Evolutionary conservation across 2,329 filamentous ascomycete species (phyloP).

Genomic region (Talaromyces sp.): DNA sequence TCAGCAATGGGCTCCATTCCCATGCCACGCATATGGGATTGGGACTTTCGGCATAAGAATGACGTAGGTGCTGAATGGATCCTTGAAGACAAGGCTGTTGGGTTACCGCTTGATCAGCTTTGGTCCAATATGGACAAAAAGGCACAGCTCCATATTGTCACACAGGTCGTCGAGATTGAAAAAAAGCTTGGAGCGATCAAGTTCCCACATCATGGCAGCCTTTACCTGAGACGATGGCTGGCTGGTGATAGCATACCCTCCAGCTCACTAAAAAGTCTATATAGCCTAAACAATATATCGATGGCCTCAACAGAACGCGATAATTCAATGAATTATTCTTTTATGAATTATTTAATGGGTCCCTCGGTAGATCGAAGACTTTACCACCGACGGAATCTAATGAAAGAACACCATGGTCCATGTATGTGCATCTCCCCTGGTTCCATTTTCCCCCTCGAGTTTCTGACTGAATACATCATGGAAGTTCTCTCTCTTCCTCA

Average conservation of each 20-base stretch:
- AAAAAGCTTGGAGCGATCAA: slow-evolving; percentile 15
- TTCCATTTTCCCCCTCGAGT: background rate
- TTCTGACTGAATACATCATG: background rate
- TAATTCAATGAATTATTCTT: background rate
- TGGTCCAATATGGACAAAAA: slow-evolving; percentile 21
- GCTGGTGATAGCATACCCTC: background rate
- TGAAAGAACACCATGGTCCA: slow-evolving; percentile 9
- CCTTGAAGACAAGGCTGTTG: slow-evolving; percentile 32
- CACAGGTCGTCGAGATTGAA: slow-evolving; percentile 19
- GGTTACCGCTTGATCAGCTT: slow-evolving; percentile 23
- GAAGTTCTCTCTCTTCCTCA: slow-evolving; percentile 1
- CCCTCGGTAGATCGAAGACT: slow-evolving; percentile 6
- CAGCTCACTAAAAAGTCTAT: background rate
- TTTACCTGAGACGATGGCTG: slow-evolving; percentile 15
- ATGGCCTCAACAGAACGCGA: background rate
- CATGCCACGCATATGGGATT: slow-evolving; percentile 31
- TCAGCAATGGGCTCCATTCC: slow-evolving; percentile 18
- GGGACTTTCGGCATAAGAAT: slow-evolving; percentile 29
- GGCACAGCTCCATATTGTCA: slow-evolving; percentile 12
- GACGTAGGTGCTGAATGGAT: slow-evolving; percentile 37
- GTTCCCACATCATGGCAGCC: slow-evolving; percentile 18
- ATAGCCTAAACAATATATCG: background rate
- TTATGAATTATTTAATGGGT: slow-evolving; percentile 1
- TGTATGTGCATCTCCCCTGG: slow-evolving; percentile 1
- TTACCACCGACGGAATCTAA: background rate